Conservation (phyloP, 2,329 filamentous ascomycete genomes). For the Biscogniauxia mediterranea region DNA sequence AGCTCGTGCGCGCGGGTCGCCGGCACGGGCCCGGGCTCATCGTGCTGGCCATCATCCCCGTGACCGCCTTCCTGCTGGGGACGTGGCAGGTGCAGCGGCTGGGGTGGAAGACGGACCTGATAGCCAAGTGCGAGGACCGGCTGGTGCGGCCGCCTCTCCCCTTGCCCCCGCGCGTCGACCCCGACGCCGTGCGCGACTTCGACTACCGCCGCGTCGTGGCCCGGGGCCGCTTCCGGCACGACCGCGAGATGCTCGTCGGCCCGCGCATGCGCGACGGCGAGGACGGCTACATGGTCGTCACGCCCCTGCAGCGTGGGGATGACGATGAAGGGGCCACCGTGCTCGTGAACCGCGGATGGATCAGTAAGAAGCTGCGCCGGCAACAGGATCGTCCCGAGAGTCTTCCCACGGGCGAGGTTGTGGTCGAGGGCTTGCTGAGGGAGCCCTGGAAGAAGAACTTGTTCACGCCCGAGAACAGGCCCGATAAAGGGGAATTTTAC, state of each 20-base stretch:
- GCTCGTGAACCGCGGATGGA: constrained; percentile 89
- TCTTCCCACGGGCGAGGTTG: constrained; percentile 68
- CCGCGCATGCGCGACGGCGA: constrained; percentile 86
- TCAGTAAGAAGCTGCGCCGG: constrained; percentile 68
- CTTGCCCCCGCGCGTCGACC: constrained; percentile 79
- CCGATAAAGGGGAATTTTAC: constrained; percentile 83
- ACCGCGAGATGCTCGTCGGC: constrained; percentile 94
- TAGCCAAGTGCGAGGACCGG: constrained; percentile 89
- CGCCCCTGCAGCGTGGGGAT: constrained; percentile 74
- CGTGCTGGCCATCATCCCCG: constrained; percentile 80
- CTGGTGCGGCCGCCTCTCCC: constrained; percentile 82
- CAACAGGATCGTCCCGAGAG: constrained; percentile 63
- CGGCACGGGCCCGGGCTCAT: constrained; percentile 79
- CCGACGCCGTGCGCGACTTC: constrained; percentile 79
- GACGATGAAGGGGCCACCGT: constrained; percentile 56
- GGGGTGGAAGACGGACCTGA: constrained; percentile 88
- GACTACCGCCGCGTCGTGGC: constrained; percentile 85
- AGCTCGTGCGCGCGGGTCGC: constrained; percentile 70
- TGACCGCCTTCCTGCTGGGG: constrained; percentile 86
- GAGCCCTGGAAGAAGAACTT: constrained; percentile 97
- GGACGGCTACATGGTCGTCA: constrained; percentile 88
- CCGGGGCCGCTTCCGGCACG: constrained; percentile 73
- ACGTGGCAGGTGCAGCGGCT: constrained; percentile 95
- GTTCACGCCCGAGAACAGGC: constrained; percentile 90
- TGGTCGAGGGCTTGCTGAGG: constrained; percentile 78